phyloP scores from a whole-genome alignment of 2,329 filamentous ascomycete species.

The Ophiostoma sp. region DNA sequence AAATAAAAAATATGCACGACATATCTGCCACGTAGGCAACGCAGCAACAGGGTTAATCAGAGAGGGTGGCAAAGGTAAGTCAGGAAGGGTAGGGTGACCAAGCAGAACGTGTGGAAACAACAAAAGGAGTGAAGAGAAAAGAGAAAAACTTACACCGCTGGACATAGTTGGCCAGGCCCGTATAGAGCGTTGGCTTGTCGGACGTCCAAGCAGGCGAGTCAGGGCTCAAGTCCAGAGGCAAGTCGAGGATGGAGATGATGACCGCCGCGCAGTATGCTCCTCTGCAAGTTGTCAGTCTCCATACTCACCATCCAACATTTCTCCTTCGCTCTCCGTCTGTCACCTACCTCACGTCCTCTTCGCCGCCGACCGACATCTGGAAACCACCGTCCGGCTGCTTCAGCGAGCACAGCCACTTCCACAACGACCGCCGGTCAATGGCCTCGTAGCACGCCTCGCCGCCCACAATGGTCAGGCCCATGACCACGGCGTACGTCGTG shows the following conservation, averaged over 20 bases:
- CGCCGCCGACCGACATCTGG: conserved; percentile 78
- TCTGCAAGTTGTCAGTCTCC: conserved; percentile 44
- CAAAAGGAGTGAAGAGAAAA: not conserved
- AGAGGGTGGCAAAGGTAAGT: not conserved
- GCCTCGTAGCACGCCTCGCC: conserved; percentile 69
- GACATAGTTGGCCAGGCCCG: conserved; percentile 76
- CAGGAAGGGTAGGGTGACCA: not conserved
- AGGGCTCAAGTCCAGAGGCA: conserved; percentile 75
- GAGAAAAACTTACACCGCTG: conserved; percentile 64
- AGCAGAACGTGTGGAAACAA: not conserved
- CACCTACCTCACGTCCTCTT: conserved; percentile 83
- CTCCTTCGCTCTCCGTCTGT: not conserved
- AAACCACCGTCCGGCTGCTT: conserved; percentile 93
- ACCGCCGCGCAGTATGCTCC: conserved; percentile 91
- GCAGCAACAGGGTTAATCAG: not conserved
- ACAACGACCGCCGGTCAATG: conserved; percentile 81
- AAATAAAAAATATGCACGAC: conserved; percentile 16
- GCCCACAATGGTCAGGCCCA: conserved; percentile 77
- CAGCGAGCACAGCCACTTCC: conserved; percentile 82
- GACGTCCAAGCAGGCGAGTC: conserved; percentile 67
- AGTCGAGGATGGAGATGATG: conserved; percentile 74
- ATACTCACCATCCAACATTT: not conserved
- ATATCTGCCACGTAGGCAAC: conserved; percentile 24
- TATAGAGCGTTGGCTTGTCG: conserved; percentile 65
- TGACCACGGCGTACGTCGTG: conserved; percentile 79